phyloP scores from a whole-genome alignment of 352 stramenopile species.

The Blastocystis sp. region DNA sequence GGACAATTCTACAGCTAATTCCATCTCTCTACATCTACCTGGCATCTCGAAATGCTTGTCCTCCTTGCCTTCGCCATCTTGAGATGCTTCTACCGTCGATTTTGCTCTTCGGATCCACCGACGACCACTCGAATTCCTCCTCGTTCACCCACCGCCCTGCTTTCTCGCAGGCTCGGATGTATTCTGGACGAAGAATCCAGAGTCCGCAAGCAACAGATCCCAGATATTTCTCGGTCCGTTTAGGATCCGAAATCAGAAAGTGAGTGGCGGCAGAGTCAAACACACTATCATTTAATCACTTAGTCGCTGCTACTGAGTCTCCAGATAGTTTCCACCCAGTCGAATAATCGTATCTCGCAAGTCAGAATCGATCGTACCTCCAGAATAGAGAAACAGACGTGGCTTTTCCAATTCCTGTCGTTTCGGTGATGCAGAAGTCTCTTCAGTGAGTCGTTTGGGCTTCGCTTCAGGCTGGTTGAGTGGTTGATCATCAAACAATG shows the following conservation, averaged over 20 bases:
- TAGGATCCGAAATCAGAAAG: neutral
- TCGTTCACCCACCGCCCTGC: slow-evolving; percentile 29
- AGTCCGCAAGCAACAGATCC: slow-evolving; percentile 25
- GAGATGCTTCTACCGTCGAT: neutral
- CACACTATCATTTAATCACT: neutral
- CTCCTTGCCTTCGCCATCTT: neutral
- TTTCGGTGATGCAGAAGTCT: neutral
- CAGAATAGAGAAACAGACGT: neutral
- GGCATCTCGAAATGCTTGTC: neutral
- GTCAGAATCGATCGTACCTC: neutral
- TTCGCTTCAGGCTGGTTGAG: neutral
- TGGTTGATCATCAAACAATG: neutral
- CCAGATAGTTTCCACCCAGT: neutral
- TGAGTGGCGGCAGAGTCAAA: slow-evolving; percentile 18
- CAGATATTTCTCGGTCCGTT: slow-evolving; percentile 42
- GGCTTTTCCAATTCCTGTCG: neutral
- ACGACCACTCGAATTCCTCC: neutral
- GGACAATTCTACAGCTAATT: neutral
- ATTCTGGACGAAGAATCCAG: slow-evolving; percentile 37
- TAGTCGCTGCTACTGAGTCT: neutral
- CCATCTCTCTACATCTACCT: neutral
- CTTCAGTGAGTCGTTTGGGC: neutral
- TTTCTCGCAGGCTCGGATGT: neutral
- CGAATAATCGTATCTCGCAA: neutral
- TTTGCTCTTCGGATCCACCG: neutral